Conservation (phyloP, 352 stramenopile species). For the Phytophthora pseudosyringae region DNA sequence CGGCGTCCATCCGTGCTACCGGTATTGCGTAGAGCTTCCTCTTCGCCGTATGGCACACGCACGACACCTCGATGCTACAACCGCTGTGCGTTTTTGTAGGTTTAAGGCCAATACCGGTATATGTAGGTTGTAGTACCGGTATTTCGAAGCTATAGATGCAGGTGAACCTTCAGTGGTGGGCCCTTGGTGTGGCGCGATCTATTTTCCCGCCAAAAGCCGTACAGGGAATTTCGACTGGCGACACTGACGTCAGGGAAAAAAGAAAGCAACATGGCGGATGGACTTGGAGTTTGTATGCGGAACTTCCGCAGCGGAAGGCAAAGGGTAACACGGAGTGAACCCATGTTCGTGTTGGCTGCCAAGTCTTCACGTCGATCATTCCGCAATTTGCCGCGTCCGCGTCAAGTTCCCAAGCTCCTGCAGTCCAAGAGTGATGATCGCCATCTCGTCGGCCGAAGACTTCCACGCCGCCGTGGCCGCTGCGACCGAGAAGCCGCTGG, state of each 20-base stretch:
- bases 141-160: background rate
- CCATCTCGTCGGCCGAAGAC: conserved; percentile 46
- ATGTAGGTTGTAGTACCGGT: too few species aligned
- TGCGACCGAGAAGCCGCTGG: conserved; percentile 39
- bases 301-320: too few species aligned
- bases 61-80: conserved; percentile 6
- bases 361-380: conserved; percentile 32
- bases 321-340: conserved; percentile 8
- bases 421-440: conserved; percentile 34
- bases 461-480: conserved; percentile 46
- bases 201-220: conserved; percentile 30
- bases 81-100: conserved; percentile 9
- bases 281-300: conserved; percentile 30
- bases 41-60: conserved; percentile 4
- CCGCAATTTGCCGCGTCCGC: conserved; percentile 33
- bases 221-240: conserved; percentile 26
- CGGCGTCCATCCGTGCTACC: conserved; percentile 9
- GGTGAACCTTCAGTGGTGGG: background rate
- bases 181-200: conserved; percentile 27
- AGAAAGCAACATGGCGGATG: conserved; percentile 16
- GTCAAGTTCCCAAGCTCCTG: conserved; percentile 10
- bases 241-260: conserved; percentile 27
- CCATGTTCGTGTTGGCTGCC: conserved; percentile 9
- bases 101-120: background rate
- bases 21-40: conserved; percentile 1